Evolutionary conservation across 2,329 filamentous ascomycete species (phyloP), one percentile per base, ranked within the genome.

Genomic region (Chrysosporium queenslandicum): DNA sequence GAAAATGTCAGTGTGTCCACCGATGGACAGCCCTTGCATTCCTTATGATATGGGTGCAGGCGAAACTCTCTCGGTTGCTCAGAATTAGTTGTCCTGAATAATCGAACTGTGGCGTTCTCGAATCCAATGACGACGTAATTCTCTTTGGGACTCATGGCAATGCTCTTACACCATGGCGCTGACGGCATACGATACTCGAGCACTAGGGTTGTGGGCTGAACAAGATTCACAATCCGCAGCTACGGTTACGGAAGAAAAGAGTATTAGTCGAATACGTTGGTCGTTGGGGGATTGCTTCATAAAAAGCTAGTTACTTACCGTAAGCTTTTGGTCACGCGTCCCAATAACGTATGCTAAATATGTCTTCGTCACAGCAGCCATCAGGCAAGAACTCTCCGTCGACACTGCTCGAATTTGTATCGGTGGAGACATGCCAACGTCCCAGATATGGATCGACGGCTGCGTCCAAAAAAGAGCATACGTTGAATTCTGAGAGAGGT

Each of bases 1-100:
- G 69, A 72, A 52, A 71, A 72, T 1, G 68, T 61, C 2, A 72
- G 57, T 0, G 68, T 71, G n/a, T 71, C 68, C 1, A 71, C 66
- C 2, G 67, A 59, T 3, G 68, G 66, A 53, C 68, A 71, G 2
- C 58, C 50, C 41, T 58, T 64, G 56, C 67, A 70, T 27, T 68
- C 61, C 7, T 54, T 59, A 41, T 71, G 68, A n/a, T 63, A 61
- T 5, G 53, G 56, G 50, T 71, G 68, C 2, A 72, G 61, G 8
- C 63, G 63, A 32, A 71, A 66, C 58, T 71, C 69, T 45, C 66
- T 61, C 0, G 66, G 66, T 25, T 66, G 60, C 45, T 68, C 67
- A 3, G 59, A 57, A 8, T 50, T 63, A 2, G 58, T 61, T 1
- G 67, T 68, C 32, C 66, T 70, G 56, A 68, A 72, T 41, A 71